A percentile compares a stretch with the other conserved stretches of the same genome.
Evolutionary conservation across 768 basidiomycete genomes (phyloP).

Genomic region (Psilocybe sp.): DNA sequence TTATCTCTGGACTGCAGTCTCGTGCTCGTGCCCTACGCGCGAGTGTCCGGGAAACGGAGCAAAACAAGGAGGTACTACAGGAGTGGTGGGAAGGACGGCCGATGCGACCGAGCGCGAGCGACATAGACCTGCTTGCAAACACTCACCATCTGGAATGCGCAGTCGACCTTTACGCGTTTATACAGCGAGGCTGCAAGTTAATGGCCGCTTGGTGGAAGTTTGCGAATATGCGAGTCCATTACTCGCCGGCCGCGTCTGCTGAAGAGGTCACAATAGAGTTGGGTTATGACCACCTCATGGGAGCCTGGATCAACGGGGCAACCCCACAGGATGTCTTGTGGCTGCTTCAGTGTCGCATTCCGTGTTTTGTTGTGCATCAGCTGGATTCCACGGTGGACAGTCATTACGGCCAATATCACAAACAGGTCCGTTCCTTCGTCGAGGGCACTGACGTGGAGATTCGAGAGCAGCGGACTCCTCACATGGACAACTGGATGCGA

Average conservation of each 20-base stretch:
- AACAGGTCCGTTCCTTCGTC: neutral
- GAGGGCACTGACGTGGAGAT: neutral
- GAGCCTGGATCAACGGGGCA: constrained; percentile 1
- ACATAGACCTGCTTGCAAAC: neutral
- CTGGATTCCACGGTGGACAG: neutral
- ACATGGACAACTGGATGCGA: neutral
- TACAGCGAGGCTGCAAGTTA: neutral
- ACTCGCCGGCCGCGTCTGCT: neutral
- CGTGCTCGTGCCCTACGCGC: neutral
- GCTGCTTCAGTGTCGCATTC: neutral
- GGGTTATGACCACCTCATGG: neutral
- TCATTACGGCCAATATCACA: neutral
- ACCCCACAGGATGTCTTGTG: neutral
- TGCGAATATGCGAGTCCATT: neutral
- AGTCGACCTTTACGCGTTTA: neutral
- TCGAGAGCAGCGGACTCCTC: neutral
- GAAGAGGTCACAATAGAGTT: neutral
- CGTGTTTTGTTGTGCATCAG: neutral
- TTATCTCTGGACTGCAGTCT: too few relatives aligned
- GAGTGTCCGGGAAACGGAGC: neutral
- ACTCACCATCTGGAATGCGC: neutral
- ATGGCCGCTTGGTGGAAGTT: neutral
- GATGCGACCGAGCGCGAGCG: neutral
- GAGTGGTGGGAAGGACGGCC: neutral
- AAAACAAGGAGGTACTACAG: neutral